phyloP scores from a whole-genome alignment of 768 basidiomycete genomes.

The Suillus subluteus region DNA sequence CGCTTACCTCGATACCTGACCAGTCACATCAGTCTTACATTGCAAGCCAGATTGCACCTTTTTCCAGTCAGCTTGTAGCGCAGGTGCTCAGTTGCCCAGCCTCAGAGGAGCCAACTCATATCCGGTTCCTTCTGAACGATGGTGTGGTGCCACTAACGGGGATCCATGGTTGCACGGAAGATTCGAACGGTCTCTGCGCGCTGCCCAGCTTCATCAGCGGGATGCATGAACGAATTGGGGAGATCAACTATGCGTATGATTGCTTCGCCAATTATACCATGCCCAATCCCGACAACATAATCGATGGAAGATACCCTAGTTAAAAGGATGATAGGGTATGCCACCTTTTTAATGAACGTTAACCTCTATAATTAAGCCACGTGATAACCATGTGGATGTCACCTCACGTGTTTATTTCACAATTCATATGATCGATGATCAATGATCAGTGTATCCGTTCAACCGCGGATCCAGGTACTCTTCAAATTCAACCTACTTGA shows the following conservation, averaged over 20 bases:
- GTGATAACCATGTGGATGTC: not conserved
- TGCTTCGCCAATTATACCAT: constrained; percentile 52
- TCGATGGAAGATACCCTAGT: constrained; percentile 37
- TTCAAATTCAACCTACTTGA: not conserved
- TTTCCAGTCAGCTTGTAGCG: constrained; percentile 51
- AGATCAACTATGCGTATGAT: constrained; percentile 45
- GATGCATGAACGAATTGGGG: constrained; percentile 40
- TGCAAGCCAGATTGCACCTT: constrained; percentile 46
- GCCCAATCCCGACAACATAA: constrained; percentile 43
- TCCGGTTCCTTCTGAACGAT: constrained; percentile 54
- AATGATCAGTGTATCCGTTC: not conserved
- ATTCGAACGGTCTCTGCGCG: constrained; percentile 46
- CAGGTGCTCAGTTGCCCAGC: constrained; percentile 48
- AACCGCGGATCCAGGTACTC: not conserved
- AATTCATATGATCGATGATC: not conserved
- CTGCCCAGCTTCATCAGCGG: constrained; percentile 43
- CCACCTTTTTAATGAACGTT: too few relatives aligned
- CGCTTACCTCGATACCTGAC: not conserved
- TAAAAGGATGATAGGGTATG: not conserved
- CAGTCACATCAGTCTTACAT: constrained; percentile 37
- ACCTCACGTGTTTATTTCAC: not conserved
- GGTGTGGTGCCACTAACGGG: constrained; percentile 49
- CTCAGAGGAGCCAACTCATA: constrained; percentile 30
- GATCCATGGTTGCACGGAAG: constrained; percentile 42
- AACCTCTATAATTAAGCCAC: not conserved